Percentiles rank a stretch among this genome's conserved stretches.
phyloP scores from a whole-genome alignment of 768 basidiomycete genomes.

The Rhodocollybia butyracea region DNA sequence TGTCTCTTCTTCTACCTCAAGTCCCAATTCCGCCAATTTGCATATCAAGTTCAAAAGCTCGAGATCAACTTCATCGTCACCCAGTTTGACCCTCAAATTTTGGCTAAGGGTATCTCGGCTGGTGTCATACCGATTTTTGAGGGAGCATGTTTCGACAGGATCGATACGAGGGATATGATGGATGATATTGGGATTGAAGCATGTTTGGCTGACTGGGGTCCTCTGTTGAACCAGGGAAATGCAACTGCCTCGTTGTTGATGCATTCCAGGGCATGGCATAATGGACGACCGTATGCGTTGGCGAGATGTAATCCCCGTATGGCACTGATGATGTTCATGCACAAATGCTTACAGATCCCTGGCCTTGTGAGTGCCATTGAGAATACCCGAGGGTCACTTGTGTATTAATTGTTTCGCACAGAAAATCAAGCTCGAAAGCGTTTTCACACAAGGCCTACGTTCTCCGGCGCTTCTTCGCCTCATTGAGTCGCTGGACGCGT shows the following conservation, averaged over 20 bases:
- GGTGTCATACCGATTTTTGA: slow-evolving; percentile 34
- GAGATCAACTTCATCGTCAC: slow-evolving; percentile 36
- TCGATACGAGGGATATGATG: slow-evolving; percentile 27
- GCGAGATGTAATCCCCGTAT: slow-evolving; percentile 30
- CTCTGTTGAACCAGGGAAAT: slow-evolving; percentile 32
- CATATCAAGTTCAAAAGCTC: slow-evolving; percentile 30
- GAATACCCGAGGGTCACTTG: too few relatives aligned
- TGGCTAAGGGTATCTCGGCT: slow-evolving; percentile 38
- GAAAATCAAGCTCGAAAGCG: slow-evolving; percentile 16
- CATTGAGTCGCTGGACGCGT: slow-evolving; percentile 36
- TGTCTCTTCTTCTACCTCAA: slow-evolving; percentile 44
- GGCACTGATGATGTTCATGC: slow-evolving; percentile 28
- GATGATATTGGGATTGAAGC: slow-evolving; percentile 31
- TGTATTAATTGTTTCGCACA: background rate
- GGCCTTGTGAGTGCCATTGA: slow-evolving; percentile 25
- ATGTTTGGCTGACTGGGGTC: slow-evolving; percentile 34
- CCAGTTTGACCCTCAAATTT: slow-evolving; percentile 37
- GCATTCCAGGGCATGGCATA: slow-evolving; percentile 37
- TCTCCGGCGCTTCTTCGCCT: slow-evolving; percentile 32
- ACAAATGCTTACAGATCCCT: slow-evolving; percentile 28
- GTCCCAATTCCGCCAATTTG: slow-evolving; percentile 35
- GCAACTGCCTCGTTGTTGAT: slow-evolving; percentile 30
- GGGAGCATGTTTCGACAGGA: slow-evolving; percentile 35
- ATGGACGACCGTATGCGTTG: slow-evolving; percentile 25
- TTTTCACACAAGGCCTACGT: slow-evolving; percentile 26